Evolutionary conservation across 148 eudicot species (phyloP).

Genomic region (Rhododendron simsii): DNA sequence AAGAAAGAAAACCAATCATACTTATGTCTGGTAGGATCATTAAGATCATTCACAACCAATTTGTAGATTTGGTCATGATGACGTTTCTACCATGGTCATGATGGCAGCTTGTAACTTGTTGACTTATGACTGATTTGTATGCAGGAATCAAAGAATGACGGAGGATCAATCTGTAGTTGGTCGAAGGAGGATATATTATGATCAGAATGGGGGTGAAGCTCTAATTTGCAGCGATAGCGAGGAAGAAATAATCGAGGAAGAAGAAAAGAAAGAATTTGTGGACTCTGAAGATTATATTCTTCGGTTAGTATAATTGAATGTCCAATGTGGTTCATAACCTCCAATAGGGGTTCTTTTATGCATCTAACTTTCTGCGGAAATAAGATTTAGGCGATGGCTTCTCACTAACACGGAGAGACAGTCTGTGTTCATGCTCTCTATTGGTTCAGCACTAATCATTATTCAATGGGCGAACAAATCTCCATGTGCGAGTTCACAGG

Average conservation of each 20-base stretch:
- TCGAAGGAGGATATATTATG: slow-evolving; percentile 94
- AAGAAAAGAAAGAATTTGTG: slow-evolving; percentile 73
- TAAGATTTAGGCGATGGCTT: neutral
- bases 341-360: neutral
- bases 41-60: neutral
- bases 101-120: neutral
- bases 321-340: slow-evolving; percentile 2
- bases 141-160: slow-evolving; percentile 97
- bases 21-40: neutral
- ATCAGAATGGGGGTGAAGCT: slow-evolving; percentile 94
- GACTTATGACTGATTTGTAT: slow-evolving; percentile 5
- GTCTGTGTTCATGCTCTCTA: neutral
- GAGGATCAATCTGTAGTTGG: slow-evolving; percentile 98
- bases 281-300: slow-evolving; percentile 83
- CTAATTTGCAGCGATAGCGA: slow-evolving; percentile 94
- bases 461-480: neutral
- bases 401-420: neutral
- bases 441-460: neutral
- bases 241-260: slow-evolving; percentile 84
- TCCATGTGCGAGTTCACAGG: neutral
- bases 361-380: neutral
- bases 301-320: slow-evolving; percentile 51
- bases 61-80: neutral
- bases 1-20: neutral
- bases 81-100: neutral